Evolutionary conservation across 331 rosid genomes (phyloP), one percentile per base, ranked within the genome.

Genomic region (Malus hybrid): DNA sequence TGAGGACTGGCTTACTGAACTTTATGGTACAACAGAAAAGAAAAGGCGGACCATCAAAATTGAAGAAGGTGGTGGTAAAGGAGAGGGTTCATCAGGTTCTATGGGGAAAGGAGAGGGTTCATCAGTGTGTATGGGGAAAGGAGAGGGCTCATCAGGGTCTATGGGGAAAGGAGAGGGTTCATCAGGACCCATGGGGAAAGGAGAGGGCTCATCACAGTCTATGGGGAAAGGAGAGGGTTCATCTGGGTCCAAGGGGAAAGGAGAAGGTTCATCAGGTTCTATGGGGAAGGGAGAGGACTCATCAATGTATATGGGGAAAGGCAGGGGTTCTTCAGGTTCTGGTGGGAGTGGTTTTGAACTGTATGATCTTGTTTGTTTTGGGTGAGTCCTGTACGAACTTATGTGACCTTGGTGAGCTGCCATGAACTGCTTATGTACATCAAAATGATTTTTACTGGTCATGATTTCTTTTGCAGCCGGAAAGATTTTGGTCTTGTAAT

Each of bases 401-500:
- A 15, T 79, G 68, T 71, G 60, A 32, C 63, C 42, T 68, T 80
- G 42, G 46, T 39, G 70, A 58, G 72, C 32, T 26, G 14, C 24
- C 26, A 56, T 42, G 50, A 76, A n/a, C 42, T 29, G 64, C 57
- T 69, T 56, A 10, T 57, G 8, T 34, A 1, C 60, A 46, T 28
- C 18, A 39, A 36, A 53, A 67, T 77, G 57, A 34, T 53, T 68
- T 53, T 79, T 73, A 71, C 64, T 22, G 58, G n/a, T 67, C 20
- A 26, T 60, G 46, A 69, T 81, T 78, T 18, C 75, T 73, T 30
- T 82, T 88, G 87, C 91, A 95, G 99, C 52, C 86, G 86, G 83
- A 90, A 88, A 81, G 97, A 95, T 75, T 95, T 92, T 77, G 99
- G 99, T 74, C 78, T 95, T 58, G 88, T 95, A 50, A 55, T 90